Base-by-base conservation (phyloP, 2,329 filamentous ascomycete species). In the Cladosporium velox region DNA sequence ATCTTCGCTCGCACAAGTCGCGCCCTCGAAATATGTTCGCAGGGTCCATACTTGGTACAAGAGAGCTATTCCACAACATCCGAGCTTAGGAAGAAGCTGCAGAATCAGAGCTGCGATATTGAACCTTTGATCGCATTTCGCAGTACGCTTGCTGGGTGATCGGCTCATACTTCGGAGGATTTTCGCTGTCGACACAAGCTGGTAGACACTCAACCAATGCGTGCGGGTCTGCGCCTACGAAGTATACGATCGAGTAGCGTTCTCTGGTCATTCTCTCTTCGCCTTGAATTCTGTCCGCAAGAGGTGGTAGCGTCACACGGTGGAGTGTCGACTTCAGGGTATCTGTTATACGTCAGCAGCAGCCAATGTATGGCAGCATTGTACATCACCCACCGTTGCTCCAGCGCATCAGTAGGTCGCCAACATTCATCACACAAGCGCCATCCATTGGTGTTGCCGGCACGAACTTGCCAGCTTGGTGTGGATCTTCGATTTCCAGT, bases 191-290 rank as follows among this genome's bases (percentile, higher is more conserved):
- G 71, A 73, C 77, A 67, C 72, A 75, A 21, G 70, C 72, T n/a
- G 76, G 75, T 69, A 81, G 67, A 58, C 77, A 77, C 55, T 80
- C 77, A 62, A 81, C 76, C 11, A 80, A 65, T 0, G 75, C 73
- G 32, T 81, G 76, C 65, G 72, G 71, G 71, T 80, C 71, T 59
- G 78, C 76, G 15, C 72, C 76, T 18, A 77, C 74, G 65, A 81
- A 82, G 57, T 79, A 79, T 1, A 78, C 77, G 24, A 81, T 78
- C 28, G 75, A 78, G 60, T 80, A 80, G n/a, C 79, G 68, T 49
- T 74, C 73, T 21, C 72, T 70, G 11, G 76, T 73, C 58, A 80
- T 66, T 44, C 68, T 67, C 28, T 73, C 68, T 38, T 69, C 69
- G 67, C 71, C 30, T 67, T 69, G 66, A 51, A 67, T 67, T 10